Conservation (phyloP, 2,329 filamentous ascomycete species). For the Pseudocercospora musae region DNA sequence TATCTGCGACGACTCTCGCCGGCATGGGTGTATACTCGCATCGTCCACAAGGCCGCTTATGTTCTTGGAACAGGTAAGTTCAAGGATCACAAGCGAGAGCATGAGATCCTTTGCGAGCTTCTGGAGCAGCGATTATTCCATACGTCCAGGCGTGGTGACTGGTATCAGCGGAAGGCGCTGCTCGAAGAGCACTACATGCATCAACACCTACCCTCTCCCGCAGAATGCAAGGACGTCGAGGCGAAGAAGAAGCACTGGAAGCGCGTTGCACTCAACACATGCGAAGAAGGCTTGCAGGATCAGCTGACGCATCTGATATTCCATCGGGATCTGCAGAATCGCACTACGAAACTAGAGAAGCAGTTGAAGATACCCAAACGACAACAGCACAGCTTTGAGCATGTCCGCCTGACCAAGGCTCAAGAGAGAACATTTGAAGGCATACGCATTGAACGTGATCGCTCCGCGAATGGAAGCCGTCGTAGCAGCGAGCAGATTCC, state of each 20-base stretch:
- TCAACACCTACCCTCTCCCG: conserved; percentile 49
- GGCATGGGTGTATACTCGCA: conserved; percentile 88
- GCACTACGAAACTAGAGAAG: conserved; percentile 86
- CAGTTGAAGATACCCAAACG: conserved; percentile 77
- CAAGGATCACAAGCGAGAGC: conserved; percentile 75
- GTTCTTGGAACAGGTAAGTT: conserved; percentile 66
- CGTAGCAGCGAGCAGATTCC: conserved; percentile 35
- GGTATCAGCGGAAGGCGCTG: conserved; percentile 94
- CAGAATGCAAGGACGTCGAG: conserved; percentile 50
- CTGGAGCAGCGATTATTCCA: conserved; percentile 82
- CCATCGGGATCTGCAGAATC: conserved; percentile 92
- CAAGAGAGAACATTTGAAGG: conserved; percentile 73
- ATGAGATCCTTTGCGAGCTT: conserved; percentile 69
- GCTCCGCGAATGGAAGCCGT: conserved; percentile 20
- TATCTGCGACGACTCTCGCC: conserved; percentile 89
- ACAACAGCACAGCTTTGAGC: conserved; percentile 87
- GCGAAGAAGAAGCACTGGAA: conserved; percentile 80
- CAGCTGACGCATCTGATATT: conserved; percentile 85
- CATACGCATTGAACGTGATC: conserved; percentile 59
- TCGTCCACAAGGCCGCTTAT: conserved; percentile 81
- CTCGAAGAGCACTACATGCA: conserved; percentile 95
- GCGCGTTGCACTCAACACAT: conserved; percentile 70
- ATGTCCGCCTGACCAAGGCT: conserved; percentile 74
- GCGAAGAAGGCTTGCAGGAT: conserved; percentile 82
- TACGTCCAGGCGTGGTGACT: conserved; percentile 75